Base-by-base conservation (phyloP, 352 stramenopile genomes). In the Peronospora belbahrii region DNA sequence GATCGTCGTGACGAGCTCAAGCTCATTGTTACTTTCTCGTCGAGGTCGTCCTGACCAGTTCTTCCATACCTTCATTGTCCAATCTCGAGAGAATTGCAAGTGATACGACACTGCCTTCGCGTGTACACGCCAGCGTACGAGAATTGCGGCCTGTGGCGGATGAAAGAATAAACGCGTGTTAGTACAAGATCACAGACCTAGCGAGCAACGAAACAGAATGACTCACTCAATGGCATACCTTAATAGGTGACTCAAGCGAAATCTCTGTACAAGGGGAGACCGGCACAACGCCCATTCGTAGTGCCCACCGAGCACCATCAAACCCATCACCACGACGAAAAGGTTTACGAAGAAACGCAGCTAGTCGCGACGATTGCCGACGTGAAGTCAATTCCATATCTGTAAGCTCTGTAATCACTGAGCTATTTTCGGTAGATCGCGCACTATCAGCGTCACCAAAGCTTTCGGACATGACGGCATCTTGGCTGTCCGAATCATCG, bases 31-130 rank as follows among this genome's bases (percentile, higher is more conserved):
- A 22, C 52, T 56, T 6, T 70, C 70, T 34, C 59, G 63, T 34
- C 60, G 61, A 15, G 70, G 59, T 17, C 70, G 62, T 0, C 73
- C 77, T 0, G 68, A 65, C 77, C 77, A 89, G 44, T 66, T 89
- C 42, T 84, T 85, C 77, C 77, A 89, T 22, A 89, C 77, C 37
- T 76, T 82, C 65, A 89, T 75, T 2, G 77, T 70, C 32, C 77
- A 77, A 44, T 89, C 77, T 2, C 77, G 72, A 33, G 77, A 67
- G 31, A 78, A 89, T 43, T 89, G 77, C 15, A 89, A 34, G 19
- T 89, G 77, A 30, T 71, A 83, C 15, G 68, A 59, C 7, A 83
- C 17, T 0, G 74, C 74, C 13, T 69, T 79, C 1, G 70, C 58
- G 42, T 84, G 68, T 1, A 67, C 61, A 11, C 59, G 49, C 77